Evolutionary conservation across 2,329 filamentous ascomycete species (phyloP), one percentile per base, ranked within the genome.

Genomic region (Colletotrichum trifolii): DNA sequence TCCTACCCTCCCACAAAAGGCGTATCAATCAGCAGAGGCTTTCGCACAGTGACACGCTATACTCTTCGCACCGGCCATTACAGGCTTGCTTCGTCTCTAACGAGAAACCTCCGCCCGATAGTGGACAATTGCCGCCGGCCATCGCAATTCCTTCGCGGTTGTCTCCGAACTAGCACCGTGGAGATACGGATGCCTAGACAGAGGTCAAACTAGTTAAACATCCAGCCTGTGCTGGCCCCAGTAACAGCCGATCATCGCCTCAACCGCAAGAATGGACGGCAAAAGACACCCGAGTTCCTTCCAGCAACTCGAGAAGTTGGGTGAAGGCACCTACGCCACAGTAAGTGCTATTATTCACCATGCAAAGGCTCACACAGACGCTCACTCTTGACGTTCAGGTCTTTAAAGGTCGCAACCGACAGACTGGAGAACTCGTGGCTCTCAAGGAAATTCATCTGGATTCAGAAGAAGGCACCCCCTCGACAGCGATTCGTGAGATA

Each of bases 381-480:
- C 46, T 50, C 36, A 35, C 5, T 12, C 3, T 11, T n/a, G 34
- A 1, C n/a, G 59, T 45, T 33, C 73, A 97, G 94, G 94, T 99
- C 48, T 99, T 98, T 87, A 97, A 99, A 83, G 96, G 96, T 67
- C 92, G 95, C 70, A 99, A 99, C 79, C 89, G 96, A 71, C 94
- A 98, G 79, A 98, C 96, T 0, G 96, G 96, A 74, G 94, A 97
- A 79, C 90, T 97, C 66, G 96, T 99, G 42, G 96, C 96, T 6
- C 86, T 99, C 69, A 99, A 99, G 79, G 96, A 99, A 81, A 99
- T 99, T 72, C 96, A 99, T 77, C 92, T 99, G 68, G 96, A 99
- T 79, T 97, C 93, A 54, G 96, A 99, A 83, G 96, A 99, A 82
- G 96, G 96, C 72, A 99, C 96, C 0, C 96, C 96, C 4, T 96